A percentile compares a stretch with the other conserved stretches of the same genome.
Conservation (phyloP, 345 rosid genomes). For the Eutrema yunnanense region DNA sequence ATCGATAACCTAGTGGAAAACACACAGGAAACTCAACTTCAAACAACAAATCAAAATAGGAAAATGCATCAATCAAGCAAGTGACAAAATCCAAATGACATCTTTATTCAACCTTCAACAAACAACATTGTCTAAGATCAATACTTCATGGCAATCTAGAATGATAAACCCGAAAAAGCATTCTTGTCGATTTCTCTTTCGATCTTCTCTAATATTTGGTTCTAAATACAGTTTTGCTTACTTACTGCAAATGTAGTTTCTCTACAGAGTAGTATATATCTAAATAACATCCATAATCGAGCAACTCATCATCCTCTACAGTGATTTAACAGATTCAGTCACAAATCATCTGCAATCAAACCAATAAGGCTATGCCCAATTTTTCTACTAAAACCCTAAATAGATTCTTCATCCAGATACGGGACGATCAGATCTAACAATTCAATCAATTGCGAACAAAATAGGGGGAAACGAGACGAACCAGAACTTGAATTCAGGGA, state of each 20-base stretch:
- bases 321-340: background rate
- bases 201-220: no score
- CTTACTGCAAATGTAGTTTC: background rate
- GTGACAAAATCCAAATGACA: background rate
- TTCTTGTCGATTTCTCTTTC: background rate
- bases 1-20: slow-evolving; percentile 52
- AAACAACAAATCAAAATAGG: background rate
- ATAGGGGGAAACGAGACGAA: slow-evolving; percentile 7
- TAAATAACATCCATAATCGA: background rate
- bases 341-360: background rate
- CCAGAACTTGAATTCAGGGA: slow-evolving; percentile 96
- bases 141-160: background rate
- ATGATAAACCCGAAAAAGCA: background rate
- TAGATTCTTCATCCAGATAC: background rate
- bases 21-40: background rate
- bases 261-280: background rate
- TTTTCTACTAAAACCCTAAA: background rate
- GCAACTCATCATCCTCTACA: background rate
- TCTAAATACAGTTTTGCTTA: background rate
- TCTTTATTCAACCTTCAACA: background rate
- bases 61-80: background rate
- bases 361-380: background rate
- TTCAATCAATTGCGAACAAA: background rate
- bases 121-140: background rate
- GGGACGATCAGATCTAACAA: background rate